These are phyloP conservation scores for Heliosperma pusillum DNA, from an alignment of 148 eudicot species.

Conservation along the genomic window DNA sequence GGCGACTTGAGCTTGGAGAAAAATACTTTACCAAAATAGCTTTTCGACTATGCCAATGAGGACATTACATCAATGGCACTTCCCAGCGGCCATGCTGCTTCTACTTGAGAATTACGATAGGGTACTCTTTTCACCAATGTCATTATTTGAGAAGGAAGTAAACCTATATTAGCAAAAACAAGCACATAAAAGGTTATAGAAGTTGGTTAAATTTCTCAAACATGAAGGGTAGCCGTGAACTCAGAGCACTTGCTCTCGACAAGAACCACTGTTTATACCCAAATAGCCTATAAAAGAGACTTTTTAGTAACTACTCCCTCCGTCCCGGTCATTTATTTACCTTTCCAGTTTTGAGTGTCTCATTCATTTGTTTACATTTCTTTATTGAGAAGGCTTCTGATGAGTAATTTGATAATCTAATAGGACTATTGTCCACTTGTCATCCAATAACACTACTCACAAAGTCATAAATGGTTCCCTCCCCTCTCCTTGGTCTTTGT, in stretches of 20 bases:
- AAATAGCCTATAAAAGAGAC: background rate
- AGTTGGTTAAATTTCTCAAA: background rate
- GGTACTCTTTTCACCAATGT: constrained; percentile 74
- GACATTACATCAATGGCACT: constrained; percentile 83
- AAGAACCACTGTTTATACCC: background rate
- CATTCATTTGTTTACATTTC: too few species aligned
- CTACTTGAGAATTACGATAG: constrained; percentile 54
- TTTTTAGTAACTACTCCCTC: background rate
- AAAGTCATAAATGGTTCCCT: too few species aligned
- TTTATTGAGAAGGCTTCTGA: too few species aligned
- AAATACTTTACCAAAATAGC: constrained; percentile 1
- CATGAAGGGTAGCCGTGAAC: background rate
- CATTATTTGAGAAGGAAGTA: constrained; percentile 59
- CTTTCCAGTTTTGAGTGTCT: too few species aligned
- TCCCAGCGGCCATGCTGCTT: constrained; percentile 92
- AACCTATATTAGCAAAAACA: constrained; percentile 42
- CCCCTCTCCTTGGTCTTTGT: too few species aligned
- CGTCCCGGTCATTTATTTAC: too few species aligned
- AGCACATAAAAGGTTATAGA: background rate
- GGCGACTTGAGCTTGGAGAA: background rate
- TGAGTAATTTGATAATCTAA: too few species aligned
- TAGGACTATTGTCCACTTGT: too few species aligned
- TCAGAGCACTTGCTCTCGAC: background rate
- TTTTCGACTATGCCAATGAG: constrained; percentile 31
- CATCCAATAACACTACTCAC: too few species aligned